Conservation (phyloP, 1,284 basidiomycete species). For the Irpex lacteus region DNA sequence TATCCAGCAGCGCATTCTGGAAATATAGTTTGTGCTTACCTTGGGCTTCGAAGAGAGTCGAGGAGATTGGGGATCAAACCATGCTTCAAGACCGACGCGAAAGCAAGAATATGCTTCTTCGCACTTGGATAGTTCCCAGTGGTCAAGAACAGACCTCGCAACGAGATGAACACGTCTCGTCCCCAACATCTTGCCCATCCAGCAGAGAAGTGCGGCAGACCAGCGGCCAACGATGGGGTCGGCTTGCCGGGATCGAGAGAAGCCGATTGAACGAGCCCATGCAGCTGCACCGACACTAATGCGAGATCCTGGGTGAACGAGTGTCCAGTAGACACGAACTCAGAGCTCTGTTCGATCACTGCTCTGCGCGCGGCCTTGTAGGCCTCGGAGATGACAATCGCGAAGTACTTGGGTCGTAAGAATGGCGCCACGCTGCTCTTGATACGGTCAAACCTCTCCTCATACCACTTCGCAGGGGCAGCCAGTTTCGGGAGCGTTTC, state of each 20-base stretch:
- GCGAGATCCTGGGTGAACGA: constrained; percentile 89
- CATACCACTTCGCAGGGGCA: constrained; percentile 78
- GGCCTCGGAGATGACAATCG: constrained; percentile 83
- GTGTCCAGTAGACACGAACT: constrained; percentile 81
- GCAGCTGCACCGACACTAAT: constrained; percentile 87
- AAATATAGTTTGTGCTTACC: constrained; percentile 45
- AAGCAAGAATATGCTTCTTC: constrained; percentile 84
- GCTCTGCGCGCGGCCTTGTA: constrained; percentile 85
- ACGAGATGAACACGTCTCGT: constrained; percentile 93
- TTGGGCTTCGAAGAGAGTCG: constrained; percentile 81
- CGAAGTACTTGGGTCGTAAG: constrained; percentile 92
- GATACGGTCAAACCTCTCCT: constrained; percentile 79
- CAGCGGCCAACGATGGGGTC: constrained; percentile 88
- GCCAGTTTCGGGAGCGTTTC: constrained; percentile 64
- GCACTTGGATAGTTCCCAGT: constrained; percentile 89
- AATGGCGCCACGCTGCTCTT: constrained; percentile 75
- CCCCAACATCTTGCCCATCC: constrained; percentile 97
- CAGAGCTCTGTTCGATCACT: constrained; percentile 83
- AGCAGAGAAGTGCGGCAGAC: constrained; percentile 87
- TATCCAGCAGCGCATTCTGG: constrained; percentile 18
- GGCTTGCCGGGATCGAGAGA: constrained; percentile 72
- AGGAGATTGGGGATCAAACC: constrained; percentile 92
- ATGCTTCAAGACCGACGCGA: constrained; percentile 84
- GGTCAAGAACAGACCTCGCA: constrained; percentile 88
- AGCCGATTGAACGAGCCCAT: constrained; percentile 85